These are phyloP conservation scores for Ilyonectria mors-panacis DNA, from an alignment of 2,329 filamentous ascomycete species.

Conservation along the genomic window DNA sequence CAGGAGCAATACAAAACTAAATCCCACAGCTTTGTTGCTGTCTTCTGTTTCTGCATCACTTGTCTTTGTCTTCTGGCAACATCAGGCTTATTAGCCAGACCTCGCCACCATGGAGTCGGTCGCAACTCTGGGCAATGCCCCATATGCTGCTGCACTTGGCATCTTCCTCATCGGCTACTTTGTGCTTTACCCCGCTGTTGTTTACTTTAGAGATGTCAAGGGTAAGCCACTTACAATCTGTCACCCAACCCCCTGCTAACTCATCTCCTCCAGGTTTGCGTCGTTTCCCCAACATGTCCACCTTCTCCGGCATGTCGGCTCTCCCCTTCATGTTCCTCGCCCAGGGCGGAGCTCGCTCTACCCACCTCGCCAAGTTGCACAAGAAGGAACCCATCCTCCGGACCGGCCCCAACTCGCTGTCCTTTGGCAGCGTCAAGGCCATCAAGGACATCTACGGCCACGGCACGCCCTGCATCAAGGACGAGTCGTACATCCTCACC, in stretches of 20 bases:
- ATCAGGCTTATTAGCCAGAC: not conserved
- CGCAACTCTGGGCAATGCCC: conserved; percentile 32
- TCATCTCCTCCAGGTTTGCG: conserved; percentile 24
- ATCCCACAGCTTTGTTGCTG: not conserved
- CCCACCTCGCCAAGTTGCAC: conserved; percentile 63
- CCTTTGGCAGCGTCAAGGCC: conserved; percentile 43
- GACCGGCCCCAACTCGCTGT: conserved; percentile 44
- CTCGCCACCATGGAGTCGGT: conserved; percentile 18
- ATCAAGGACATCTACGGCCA: conserved; percentile 59
- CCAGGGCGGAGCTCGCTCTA: conserved; percentile 57
- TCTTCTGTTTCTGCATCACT: not conserved
- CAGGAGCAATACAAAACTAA: not conserved
- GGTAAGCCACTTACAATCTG: conserved; percentile 26
- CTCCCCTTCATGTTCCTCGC: conserved; percentile 38
- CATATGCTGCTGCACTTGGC: conserved; percentile 35
- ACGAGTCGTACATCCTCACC: conserved; percentile 59
- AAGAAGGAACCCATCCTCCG: conserved; percentile 54
- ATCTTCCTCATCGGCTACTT: conserved; percentile 30
- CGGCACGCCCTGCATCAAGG: conserved; percentile 65
- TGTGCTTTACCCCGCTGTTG: conserved; percentile 31
- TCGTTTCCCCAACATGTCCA: conserved; percentile 39
- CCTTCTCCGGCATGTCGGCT: conserved; percentile 39
- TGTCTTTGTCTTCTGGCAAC: not conserved
- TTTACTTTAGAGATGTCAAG: conserved; percentile 53
- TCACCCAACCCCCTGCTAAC: not conserved